Conservation (phyloP, 768 basidiomycete genomes). For the Hypholoma fasciculare region DNA sequence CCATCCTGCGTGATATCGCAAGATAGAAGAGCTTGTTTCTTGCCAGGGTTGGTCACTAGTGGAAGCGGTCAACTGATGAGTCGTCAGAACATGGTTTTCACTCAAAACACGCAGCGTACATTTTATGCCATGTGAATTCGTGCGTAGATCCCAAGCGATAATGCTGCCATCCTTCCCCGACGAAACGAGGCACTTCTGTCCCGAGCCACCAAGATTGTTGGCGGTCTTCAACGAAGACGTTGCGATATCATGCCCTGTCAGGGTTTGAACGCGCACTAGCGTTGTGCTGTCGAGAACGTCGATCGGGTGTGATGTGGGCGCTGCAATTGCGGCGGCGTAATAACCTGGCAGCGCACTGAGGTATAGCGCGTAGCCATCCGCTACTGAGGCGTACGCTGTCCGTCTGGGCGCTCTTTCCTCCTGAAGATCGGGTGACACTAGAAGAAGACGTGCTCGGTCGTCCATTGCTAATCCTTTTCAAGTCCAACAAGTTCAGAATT, state of each 20-base stretch:
- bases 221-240: constrained; percentile 57
- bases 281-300: constrained; percentile 64
- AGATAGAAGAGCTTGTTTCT: constrained; percentile 50
- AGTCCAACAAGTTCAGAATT: too few relatives aligned
- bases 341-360: constrained; percentile 45
- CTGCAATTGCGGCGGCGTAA: constrained; percentile 64
- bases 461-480: constrained; percentile 5
- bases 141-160: constrained; percentile 74
- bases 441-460: constrained; percentile 17
- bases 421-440: constrained; percentile 20
- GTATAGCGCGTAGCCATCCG: constrained; percentile 59
- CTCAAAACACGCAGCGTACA: constrained; percentile 35
- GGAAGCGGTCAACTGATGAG: constrained; percentile 30
- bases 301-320: constrained; percentile 60
- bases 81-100: constrained; percentile 27
- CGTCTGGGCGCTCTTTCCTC: constrained; percentile 15
- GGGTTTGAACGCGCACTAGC: constrained; percentile 42
- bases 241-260: constrained; percentile 58
- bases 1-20: constrained; percentile 75
- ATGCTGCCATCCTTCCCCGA: constrained; percentile 74
- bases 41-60: constrained; percentile 51
- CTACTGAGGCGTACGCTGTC: constrained; percentile 15
- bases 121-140: constrained; percentile 50
- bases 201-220: constrained; percentile 37
- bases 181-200: constrained; percentile 52